phyloP scores from a whole-genome alignment of 2,329 filamentous ascomycete species.

The Fusarium tanahbumbuense region DNA sequence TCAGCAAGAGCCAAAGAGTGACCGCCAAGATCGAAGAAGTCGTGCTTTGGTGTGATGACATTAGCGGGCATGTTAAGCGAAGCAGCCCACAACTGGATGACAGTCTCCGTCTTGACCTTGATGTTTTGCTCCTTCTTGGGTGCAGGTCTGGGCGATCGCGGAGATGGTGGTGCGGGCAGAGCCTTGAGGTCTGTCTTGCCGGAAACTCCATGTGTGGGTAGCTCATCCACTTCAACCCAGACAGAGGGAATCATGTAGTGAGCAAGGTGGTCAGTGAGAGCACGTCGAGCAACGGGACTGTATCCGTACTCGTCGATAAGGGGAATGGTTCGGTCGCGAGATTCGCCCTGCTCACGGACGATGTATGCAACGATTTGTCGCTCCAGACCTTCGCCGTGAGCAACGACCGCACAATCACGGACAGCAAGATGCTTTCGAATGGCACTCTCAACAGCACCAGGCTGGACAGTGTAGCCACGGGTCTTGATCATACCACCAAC shows the following conservation, averaged over 20 bases:
- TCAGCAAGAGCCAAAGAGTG: conserved; percentile 84
- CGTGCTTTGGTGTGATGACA: conserved; percentile 75
- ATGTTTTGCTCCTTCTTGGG: conserved; percentile 66
- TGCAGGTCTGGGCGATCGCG: conserved; percentile 56
- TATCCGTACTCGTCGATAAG: conserved; percentile 78
- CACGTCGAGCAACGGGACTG: conserved; percentile 74
- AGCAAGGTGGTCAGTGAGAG: conserved; percentile 74
- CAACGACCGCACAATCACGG: conserved; percentile 75
- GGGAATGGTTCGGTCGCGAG: conserved; percentile 68
- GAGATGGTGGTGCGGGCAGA: conserved; percentile 72
- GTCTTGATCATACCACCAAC: conserved; percentile 86
- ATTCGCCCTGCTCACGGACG: conserved; percentile 72
- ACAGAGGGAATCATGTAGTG: conserved; percentile 86
- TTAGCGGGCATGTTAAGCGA: conserved; percentile 73
- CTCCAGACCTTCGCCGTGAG: conserved; percentile 81
- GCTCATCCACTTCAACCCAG: conserved; percentile 77
- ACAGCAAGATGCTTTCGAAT: conserved; percentile 78
- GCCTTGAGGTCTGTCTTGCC: conserved; percentile 81
- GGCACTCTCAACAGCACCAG: conserved; percentile 79
- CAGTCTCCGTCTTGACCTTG: conserved; percentile 72
- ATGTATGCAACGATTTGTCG: conserved; percentile 82
- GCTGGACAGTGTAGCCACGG: conserved; percentile 81
- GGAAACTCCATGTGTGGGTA: conserved; percentile 82
- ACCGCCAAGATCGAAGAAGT: conserved; percentile 84
- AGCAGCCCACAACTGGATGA: conserved; percentile 78